Evolutionary conservation across 2,329 filamentous ascomycete species (phyloP).

Genomic region (Fusarium verticillioides): DNA sequence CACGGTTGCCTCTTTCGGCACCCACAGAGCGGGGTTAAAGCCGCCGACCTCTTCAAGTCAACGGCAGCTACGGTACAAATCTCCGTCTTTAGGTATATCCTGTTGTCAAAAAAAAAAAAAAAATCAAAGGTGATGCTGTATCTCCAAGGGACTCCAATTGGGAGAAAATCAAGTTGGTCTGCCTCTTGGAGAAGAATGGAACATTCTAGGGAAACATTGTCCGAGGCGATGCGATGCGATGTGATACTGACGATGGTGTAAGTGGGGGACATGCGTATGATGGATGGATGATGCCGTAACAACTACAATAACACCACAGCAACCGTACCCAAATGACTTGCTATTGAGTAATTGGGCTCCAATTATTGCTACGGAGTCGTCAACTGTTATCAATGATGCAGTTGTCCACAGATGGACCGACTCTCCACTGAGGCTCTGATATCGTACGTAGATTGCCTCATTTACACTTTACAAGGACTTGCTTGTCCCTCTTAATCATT

Average conservation of each 20-base stretch:
- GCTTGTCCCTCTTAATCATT: not conserved
- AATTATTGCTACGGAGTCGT: conserved; percentile 2
- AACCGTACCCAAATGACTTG: not conserved
- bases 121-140: not conserved
- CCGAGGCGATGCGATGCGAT: not conserved
- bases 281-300: conserved; percentile 27
- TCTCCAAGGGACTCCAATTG: conserved; percentile 17
- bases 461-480: not conserved
- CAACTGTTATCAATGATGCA: not conserved
- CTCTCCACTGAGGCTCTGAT: conserved; percentile 18
- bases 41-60: not conserved
- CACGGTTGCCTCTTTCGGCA: conserved; percentile 20
- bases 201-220: conserved; percentile 14
- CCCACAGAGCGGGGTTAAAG: conserved; percentile 23
- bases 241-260: conserved; percentile 15
- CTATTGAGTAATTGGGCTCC: not conserved
- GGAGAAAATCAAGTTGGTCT: not conserved
- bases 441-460: conserved; percentile 18
- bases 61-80: conserved; percentile 31
- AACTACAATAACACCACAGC: conserved; percentile 4
- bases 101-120: not conserved
- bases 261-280: conserved; percentile 20
- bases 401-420: conserved; percentile 32
- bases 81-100: conserved; percentile 13
- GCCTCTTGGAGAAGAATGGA: conserved; percentile 13